phyloP scores from a whole-genome alignment of 2,329 filamentous ascomycete species.

The Karstenula rhodostoma region DNA sequence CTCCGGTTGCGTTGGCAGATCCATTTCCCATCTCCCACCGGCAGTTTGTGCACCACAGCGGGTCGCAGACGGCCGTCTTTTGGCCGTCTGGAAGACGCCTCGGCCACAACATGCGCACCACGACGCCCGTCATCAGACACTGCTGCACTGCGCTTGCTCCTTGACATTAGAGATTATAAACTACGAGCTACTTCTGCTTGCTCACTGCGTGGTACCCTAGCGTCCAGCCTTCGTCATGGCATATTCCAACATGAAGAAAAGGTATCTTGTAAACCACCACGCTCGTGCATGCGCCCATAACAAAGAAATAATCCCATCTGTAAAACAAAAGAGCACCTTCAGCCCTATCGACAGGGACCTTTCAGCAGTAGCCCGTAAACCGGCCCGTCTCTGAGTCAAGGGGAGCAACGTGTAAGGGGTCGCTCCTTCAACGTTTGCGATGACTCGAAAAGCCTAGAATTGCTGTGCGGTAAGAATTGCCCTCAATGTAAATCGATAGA shows the following conservation, averaged over 20 bases:
- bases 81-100: not conserved
- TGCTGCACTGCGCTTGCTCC: too few relatives aligned
- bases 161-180: constrained; percentile 18
- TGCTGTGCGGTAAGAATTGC: constrained; percentile 19
- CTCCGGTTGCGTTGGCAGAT: too few relatives aligned
- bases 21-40: not conserved
- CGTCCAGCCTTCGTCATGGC: constrained; percentile 22
- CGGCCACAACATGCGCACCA: not conserved
- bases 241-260: constrained; percentile 25
- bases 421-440: constrained; percentile 17
- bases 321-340: not conserved
- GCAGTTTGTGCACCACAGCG: not conserved
- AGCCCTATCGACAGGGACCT: not conserved
- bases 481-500: constrained; percentile 25
- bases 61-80: not conserved
- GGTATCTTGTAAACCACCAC: constrained; percentile 32
- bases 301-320: constrained; percentile 6
- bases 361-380: not conserved
- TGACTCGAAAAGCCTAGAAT: constrained; percentile 20
- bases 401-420: constrained; percentile 15
- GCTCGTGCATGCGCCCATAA: constrained; percentile 23
- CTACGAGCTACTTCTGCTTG: constrained; percentile 12
- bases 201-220: not conserved
- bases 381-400: not conserved
- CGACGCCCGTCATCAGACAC: not conserved